Conservation (phyloP, 1,284 basidiomycete genomes). For the Sparassis latifolia region DNA sequence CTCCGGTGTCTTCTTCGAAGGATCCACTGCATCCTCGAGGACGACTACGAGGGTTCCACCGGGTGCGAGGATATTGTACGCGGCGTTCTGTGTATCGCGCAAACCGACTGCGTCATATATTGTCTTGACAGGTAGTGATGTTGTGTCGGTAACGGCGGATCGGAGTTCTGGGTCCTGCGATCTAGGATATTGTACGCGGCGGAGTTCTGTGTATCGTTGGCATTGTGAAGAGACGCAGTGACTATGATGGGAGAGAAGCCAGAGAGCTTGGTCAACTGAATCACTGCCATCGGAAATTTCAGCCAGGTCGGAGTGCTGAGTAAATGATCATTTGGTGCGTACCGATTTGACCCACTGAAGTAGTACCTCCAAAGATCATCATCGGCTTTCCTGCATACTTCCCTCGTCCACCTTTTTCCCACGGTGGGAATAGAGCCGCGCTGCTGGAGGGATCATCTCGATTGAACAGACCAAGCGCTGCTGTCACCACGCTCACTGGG, state of each 20-base stretch:
- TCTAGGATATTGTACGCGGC: constrained; percentile 33
- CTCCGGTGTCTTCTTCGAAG: constrained; percentile 4
- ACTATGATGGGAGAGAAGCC: constrained; percentile 30
- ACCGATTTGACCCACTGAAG: constrained; percentile 27
- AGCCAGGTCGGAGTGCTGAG: background rate
- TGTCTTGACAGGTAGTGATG: constrained; percentile 13
- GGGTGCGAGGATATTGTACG: constrained; percentile 13
- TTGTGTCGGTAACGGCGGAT: constrained; percentile 14
- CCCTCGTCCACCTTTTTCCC: constrained; percentile 18
- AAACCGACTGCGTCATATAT: constrained; percentile 24
- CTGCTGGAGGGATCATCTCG: constrained; percentile 3
- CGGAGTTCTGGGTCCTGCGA: constrained; percentile 18
- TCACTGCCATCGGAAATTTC: constrained; percentile 2
- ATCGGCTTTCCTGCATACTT: constrained; percentile 25
- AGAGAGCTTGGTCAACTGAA: constrained; percentile 29
- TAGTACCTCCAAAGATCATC: constrained; percentile 29
- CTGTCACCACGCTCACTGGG: constrained; percentile 15
- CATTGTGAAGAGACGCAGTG: constrained; percentile 29
- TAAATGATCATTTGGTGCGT: background rate
- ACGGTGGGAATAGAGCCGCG: constrained; percentile 13
- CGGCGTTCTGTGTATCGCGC: constrained; percentile 15
- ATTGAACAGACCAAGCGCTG: constrained; percentile 9
- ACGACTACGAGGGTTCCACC: constrained; percentile 16
- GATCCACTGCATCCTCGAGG: constrained; percentile 1
- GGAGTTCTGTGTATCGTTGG: constrained; percentile 23